Evolutionary conservation across 2,329 filamentous ascomycete genomes (phyloP).

Genomic region (Aspergillus spinulosporus): DNA sequence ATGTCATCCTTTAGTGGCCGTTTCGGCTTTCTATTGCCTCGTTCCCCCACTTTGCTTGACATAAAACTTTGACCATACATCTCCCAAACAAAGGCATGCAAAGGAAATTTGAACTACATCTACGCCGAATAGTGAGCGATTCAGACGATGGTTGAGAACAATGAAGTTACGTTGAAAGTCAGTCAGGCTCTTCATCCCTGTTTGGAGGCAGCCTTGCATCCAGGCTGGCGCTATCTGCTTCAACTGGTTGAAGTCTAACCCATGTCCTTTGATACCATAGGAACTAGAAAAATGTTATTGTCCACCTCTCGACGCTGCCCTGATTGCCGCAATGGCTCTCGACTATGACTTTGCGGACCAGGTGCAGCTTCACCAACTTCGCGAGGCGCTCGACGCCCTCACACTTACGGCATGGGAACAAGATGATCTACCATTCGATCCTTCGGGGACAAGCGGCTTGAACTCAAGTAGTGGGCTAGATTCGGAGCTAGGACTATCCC

Average conservation of each 20-base stretch:
- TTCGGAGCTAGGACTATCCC: conserved; percentile 24
- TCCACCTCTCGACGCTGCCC: conserved; percentile 71
- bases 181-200: conserved; percentile 8
- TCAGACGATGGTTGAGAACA: conserved; percentile 28
- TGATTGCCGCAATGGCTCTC: conserved; percentile 71
- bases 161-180: conserved; percentile 18
- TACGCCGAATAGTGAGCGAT: conserved; percentile 21
- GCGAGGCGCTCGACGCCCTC: conserved; percentile 63
- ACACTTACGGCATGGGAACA: conserved; percentile 71
- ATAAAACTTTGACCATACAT: neutral
- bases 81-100: conserved; percentile 21
- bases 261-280: conserved; percentile 21
- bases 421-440: conserved; percentile 67
- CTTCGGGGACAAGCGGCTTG: conserved; percentile 65
- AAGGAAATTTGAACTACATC: conserved; percentile 14
- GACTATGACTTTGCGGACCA: conserved; percentile 68
- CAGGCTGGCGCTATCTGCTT: neutral
- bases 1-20: conserved; percentile 4
- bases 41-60: neutral
- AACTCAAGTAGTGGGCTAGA: conserved; percentile 27
- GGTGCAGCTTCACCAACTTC: conserved; percentile 55
- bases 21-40: neutral
- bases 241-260: neutral
- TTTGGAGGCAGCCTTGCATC: neutral
- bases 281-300: conserved; percentile 67